A percentile compares a stretch with the other conserved stretches of the same genome.
phyloP scores from a whole-genome alignment of 1,139 yeast genomes.

The Trichomonascaceae sp. region DNA sequence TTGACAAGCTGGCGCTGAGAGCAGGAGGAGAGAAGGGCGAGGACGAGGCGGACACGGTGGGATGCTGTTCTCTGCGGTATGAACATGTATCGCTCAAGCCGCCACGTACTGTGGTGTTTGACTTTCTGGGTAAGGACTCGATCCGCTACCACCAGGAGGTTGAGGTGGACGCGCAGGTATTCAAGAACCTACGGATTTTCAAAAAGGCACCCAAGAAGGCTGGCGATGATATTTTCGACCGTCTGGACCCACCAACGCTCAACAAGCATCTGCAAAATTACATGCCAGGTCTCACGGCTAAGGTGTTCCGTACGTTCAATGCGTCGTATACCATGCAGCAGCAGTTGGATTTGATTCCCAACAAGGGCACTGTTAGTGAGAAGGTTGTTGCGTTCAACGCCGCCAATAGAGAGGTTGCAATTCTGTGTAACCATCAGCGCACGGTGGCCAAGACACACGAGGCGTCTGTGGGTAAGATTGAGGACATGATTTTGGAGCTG shows the following conservation, averaged over 20 bases:
- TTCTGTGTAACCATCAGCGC: conserved; percentile 94
- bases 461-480: conserved; percentile 62
- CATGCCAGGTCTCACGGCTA: conserved; percentile 91
- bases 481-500: conserved; percentile 63
- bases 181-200: conserved; percentile 74
- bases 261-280: conserved; percentile 81
- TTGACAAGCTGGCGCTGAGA: conserved; percentile 91
- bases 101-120: conserved; percentile 81
- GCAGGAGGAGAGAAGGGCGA: conserved; percentile 98
- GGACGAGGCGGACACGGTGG: conserved; percentile 97
- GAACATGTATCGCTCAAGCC: conserved; percentile 83
- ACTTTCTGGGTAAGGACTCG: conserved; percentile 92
- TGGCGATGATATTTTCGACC: conserved; percentile 86
- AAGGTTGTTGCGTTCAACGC: conserved; percentile 83
- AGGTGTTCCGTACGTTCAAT: conserved; percentile 93
- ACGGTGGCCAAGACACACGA: conserved; percentile 80
- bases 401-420: conserved; percentile 90
- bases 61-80: conserved; percentile 85
- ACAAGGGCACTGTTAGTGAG: conserved; percentile 79
- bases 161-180: conserved; percentile 79
- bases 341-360: conserved; percentile 68
- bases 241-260: conserved; percentile 69
- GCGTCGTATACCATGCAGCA: conserved; percentile 97
- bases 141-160: conserved; percentile 88
- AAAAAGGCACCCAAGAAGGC: conserved; percentile 79